Evolutionary conservation across 306 rosid genomes (phyloP), one percentile per base, ranked within the genome.

Genomic region (Begonia fuchsioides): DNA sequence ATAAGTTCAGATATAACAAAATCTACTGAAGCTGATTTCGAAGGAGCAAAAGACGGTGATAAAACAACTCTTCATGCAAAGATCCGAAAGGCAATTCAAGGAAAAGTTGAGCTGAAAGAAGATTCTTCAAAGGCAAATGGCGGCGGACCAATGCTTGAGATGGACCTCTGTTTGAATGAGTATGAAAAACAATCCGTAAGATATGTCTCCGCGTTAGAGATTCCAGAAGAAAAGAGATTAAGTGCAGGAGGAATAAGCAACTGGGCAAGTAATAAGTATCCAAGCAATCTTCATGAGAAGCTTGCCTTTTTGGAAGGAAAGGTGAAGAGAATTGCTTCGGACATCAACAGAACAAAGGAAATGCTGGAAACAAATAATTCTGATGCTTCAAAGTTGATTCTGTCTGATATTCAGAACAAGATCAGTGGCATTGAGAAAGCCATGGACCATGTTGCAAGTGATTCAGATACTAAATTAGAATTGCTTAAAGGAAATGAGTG

Each of bases 251-350:
- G 72, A 9, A 47, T 38, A 39, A 44, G 59, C 2, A 39, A 57
- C 54, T 43, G 19, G n/a, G 49, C 10, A 15, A 49, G 62, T 39
- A 57, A 39, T 49, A 76, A 79, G 63, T 55, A 69, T 53, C 64
- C 80, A 0, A 92, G 93, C 60, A 92, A 68, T 70, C 94, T 92
- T 61, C 98, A 85, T 49, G 98, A 92, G 60, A 92, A 92, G 73
- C 96, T 92, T 55, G 96, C 98, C 11, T 77, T 79, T 48, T 58
- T 92, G 8, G 98, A 92, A 71, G 98, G 98, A 50, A 92, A 85
- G 63, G 96, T 92, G 13, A 82, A 92, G 76, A 70, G 96, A 63
- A 92, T 92, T 8, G 87, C 98, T 0, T 70, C 94, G 0, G 96
- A 92, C 68, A 92, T 92, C 14, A 92, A 83, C 81, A 82, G 66